These are phyloP conservation scores for Mycena haematopus DNA, from an alignment of 768 basidiomycete species.

Conservation along the genomic window DNA sequence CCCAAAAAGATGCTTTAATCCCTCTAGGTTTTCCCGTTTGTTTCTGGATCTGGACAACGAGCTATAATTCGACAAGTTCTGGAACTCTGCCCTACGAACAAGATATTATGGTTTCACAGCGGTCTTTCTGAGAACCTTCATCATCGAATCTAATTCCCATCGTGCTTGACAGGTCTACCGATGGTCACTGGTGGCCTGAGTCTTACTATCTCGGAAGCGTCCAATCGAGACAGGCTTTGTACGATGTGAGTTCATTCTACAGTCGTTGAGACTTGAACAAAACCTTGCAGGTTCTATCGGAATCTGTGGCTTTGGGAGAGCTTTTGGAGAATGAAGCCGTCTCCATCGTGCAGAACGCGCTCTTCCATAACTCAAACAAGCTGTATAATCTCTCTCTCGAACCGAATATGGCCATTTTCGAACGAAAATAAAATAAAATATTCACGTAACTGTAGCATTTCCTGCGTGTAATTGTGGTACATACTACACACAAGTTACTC, in stretches of 20 bases:
- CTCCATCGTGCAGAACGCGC: constrained; percentile 55
- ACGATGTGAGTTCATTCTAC: constrained; percentile 47
- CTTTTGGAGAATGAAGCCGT: constrained; percentile 63
- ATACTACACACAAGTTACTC: too few relatives aligned
- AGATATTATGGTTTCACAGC: constrained; percentile 65
- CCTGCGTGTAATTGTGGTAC: background rate
- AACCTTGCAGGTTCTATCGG: constrained; percentile 58
- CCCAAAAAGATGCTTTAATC: background rate
- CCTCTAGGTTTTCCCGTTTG: constrained; percentile 65
- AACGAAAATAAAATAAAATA: background rate
- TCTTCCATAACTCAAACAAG: constrained; percentile 73
- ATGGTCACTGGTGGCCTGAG: constrained; percentile 82
- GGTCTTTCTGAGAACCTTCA: background rate
- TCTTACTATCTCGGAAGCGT: constrained; percentile 70
- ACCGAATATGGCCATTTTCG: constrained; percentile 23
- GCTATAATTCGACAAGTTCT: constrained; percentile 65
- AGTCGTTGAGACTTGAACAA: background rate
- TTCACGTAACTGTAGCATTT: background rate
- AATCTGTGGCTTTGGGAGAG: constrained; percentile 53
- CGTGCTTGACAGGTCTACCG: constrained; percentile 58
- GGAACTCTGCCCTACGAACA: constrained; percentile 77
- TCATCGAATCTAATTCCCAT: constrained; percentile 1
- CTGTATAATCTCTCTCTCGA: constrained; percentile 63
- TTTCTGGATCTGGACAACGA: constrained; percentile 69
- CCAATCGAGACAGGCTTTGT: constrained; percentile 70